Percentiles rank a stretch among this genome's conserved stretches.
These are phyloP conservation scores for California macrophylla DNA, from an alignment of 441 rosid genomes.

Conservation along the genomic window DNA sequence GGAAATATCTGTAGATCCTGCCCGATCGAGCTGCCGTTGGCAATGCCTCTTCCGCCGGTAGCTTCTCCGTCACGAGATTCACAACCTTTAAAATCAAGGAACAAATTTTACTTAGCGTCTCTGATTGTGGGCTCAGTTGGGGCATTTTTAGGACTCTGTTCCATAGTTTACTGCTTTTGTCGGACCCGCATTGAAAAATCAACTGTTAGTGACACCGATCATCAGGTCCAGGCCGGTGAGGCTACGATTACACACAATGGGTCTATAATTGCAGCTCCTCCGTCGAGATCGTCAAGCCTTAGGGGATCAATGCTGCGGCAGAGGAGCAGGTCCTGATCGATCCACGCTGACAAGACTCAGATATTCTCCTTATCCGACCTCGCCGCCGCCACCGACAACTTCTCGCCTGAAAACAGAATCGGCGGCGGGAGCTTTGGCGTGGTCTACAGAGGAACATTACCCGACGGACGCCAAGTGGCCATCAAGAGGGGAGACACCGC, in stretches of 20 bases:
- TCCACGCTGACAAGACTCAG: conserved; percentile 55
- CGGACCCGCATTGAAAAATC: background rate
- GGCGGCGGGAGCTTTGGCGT: conserved; percentile 78
- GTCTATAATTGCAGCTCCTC: conserved; percentile 5
- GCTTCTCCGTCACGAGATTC: conserved; percentile 2
- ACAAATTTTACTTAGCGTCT: conserved; percentile 39
- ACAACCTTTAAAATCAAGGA: conserved; percentile 9
- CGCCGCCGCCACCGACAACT: conserved; percentile 55
- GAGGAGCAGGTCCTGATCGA: conserved; percentile 66
- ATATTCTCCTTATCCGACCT: conserved; percentile 60
- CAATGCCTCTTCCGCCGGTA: conserved; percentile 34
- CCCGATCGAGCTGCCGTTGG: conserved; percentile 33
- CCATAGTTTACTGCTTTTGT: conserved; percentile 59
- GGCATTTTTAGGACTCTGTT: conserved; percentile 44
- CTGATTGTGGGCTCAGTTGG: conserved; percentile 68
- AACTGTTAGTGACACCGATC: too few species aligned
- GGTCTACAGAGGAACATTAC: conserved; percentile 56
- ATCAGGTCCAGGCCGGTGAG: background rate
- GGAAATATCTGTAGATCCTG: conserved; percentile 47
- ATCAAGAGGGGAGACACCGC: conserved; percentile 63
- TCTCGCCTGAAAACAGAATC: conserved; percentile 56
- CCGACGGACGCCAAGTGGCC: conserved; percentile 71
- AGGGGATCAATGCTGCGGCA: conserved; percentile 38
- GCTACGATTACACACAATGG: too few species aligned
- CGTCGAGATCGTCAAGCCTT: conserved; percentile 40